Conservation (phyloP, 257 asterid species). For the Fraxinus cuspidata region DNA sequence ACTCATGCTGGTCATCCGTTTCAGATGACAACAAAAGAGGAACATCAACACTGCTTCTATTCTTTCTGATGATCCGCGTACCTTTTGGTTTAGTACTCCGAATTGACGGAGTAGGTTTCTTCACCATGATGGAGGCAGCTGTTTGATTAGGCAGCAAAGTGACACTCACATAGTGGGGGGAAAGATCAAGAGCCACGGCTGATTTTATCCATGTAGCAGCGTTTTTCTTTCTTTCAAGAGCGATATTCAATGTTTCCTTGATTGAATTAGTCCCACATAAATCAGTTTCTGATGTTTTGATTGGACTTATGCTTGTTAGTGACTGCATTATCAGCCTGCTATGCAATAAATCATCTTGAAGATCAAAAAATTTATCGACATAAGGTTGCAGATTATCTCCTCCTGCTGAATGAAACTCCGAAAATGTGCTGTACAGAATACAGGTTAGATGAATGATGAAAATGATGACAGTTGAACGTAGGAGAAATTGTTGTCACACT, state of each 20-base stretch:
- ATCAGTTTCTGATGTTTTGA: conserved; percentile 41
- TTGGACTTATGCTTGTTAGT: conserved; percentile 44
- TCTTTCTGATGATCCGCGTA: conserved; percentile 25
- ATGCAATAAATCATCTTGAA: conserved; percentile 49
- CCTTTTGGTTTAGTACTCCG: conserved; percentile 36
- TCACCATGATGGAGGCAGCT: conserved; percentile 19
- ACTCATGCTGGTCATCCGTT: conserved; percentile 37
- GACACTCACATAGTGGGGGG: conserved; percentile 30
- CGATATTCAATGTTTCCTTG: conserved; percentile 41
- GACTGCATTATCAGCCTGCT: conserved; percentile 61
- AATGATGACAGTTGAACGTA: not conserved
- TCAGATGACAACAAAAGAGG: conserved; percentile 33
- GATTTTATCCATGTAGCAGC: conserved; percentile 67
- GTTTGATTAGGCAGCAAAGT: conserved; percentile 20
- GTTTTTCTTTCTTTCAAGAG: conserved; percentile 56
- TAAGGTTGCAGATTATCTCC: conserved; percentile 56
- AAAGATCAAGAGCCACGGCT: conserved; percentile 65
- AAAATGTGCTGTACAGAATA: conserved; percentile 49
- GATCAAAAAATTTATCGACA: conserved; percentile 54
- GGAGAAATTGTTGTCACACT: not conserved
- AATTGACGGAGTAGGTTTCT: conserved; percentile 25
- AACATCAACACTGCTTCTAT: conserved; percentile 26
- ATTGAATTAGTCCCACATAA: conserved; percentile 34
- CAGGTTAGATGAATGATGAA: not conserved
- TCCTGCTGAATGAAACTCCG: conserved; percentile 50